Base-by-base conservation (phyloP, 2,329 filamentous ascomycete species). In the Calonectria pseudoturangicola region DNA sequence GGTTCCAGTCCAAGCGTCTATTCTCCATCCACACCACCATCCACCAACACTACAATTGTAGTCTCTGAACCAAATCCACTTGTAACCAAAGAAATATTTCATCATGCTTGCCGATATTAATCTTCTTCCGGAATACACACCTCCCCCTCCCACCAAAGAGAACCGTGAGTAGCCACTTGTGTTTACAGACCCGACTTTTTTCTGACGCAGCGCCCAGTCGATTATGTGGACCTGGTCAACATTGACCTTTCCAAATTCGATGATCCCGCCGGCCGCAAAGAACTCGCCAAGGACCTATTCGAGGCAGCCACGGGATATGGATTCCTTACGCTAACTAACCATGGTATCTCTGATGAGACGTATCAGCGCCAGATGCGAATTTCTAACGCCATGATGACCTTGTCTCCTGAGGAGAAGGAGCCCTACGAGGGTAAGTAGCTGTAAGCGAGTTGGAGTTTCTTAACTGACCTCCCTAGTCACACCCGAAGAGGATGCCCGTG, bases 211-310 rank as follows among this genome's bases (percentile, higher is more conserved):
- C 21, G 5, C 36, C 33, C 36, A 77, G 75, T 79, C 70, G 79
- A 81, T 66, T 81, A 80, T 73, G 77, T 80, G 50, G 75, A 81
- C 16, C 76, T 81, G 15, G 73, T 78, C 12, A 80, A 80, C 58
- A 66, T 81, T 28, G 79, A 81, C 41, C 74, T 81, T 48, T 75
- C 79, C 43, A 78, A 79, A 54, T 81, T 80, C 27, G 79, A 81
- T 45, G 72, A 77, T 47, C 81, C 81, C 2, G 71, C 15, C 10
- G 73, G 72, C 18, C 67, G 77, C 9, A 75, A 81, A 62, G 72
- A 79, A 56, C 76, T 84, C 12, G 80, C 81, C n/a, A 74, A 70
- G 13, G 68, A 75, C 12, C 75, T 83, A 28, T 82, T 77, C 67
- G 78, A 82, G 39, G 81, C 81, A 33, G 76, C 76, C 10, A 80